Evolutionary conservation across 768 basidiomycete species (phyloP).

Genomic region (Chalciporus piperatus): DNA sequence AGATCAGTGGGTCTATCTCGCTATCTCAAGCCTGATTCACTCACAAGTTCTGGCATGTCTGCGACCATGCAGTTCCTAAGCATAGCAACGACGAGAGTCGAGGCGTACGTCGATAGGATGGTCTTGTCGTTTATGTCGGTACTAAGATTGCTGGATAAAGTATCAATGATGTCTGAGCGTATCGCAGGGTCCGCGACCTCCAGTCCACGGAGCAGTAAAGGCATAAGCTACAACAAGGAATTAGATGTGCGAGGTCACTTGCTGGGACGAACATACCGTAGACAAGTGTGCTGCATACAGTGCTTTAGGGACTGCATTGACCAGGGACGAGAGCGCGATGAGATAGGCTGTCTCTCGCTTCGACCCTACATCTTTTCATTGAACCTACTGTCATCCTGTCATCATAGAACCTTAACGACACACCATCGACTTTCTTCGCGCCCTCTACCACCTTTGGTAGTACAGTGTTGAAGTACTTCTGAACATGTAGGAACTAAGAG

Average conservation of each 20-base stretch:
- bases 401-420: constrained; percentile 26
- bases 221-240: constrained; percentile 64
- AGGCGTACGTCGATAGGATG: constrained; percentile 64
- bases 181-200: constrained; percentile 72
- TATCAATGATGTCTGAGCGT: constrained; percentile 77
- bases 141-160: constrained; percentile 67
- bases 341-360: constrained; percentile 66
- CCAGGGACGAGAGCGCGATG: constrained; percentile 77
- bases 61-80: constrained; percentile 55
- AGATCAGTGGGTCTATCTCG: neutral
- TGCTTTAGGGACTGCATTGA: constrained; percentile 75
- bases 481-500: constrained; percentile 66
- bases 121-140: constrained; percentile 48
- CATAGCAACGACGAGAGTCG: constrained; percentile 67
- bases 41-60: constrained; percentile 57
- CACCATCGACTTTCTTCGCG: constrained; percentile 55
- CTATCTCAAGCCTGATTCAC: constrained; percentile 12
- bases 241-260: neutral
- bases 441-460: constrained; percentile 75
- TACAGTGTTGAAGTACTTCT: constrained; percentile 69
- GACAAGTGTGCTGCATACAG: constrained; percentile 70
- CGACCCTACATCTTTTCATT: constrained; percentile 37
- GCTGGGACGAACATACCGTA: constrained; percentile 36
- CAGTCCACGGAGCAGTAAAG: constrained; percentile 82
- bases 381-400: neutral